These are phyloP conservation scores for Wickerhamomyces chaumierensis DNA, from an alignment of 805 yeast species.

Conservation along the genomic window DNA sequence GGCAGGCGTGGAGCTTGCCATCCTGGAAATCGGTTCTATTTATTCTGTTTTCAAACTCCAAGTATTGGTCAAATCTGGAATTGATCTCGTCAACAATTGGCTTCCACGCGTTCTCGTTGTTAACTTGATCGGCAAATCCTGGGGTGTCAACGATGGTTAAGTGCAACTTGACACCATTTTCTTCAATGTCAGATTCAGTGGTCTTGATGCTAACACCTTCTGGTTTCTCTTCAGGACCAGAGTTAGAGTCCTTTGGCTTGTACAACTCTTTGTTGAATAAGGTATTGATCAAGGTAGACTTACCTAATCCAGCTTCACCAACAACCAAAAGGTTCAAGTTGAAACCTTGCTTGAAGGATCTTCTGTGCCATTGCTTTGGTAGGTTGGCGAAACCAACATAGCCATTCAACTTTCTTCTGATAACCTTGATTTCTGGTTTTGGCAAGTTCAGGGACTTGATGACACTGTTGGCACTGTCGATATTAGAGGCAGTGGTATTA, in stretches of 20 bases:
- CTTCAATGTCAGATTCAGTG: constrained; percentile 68
- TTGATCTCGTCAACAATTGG: constrained; percentile 89
- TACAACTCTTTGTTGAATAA: constrained; percentile 64
- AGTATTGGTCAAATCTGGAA: constrained; percentile 71
- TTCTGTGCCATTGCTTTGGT: constrained; percentile 98
- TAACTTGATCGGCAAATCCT: constrained; percentile 87
- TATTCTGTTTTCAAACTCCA: constrained; percentile 82
- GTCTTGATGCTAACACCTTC: constrained; percentile 47
- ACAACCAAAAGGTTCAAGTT: constrained; percentile 80
- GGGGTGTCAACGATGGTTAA: constrained; percentile 83
- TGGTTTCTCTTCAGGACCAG: constrained; percentile 32
- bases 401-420: constrained; percentile 77
- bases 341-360: constrained; percentile 83
- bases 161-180: constrained; percentile 81
- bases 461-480: constrained; percentile 3
- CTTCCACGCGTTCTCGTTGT: constrained; percentile 72
- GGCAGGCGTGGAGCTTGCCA: constrained; percentile 82
- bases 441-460: constrained; percentile 9
- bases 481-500: background rate
- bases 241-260: constrained; percentile 25
- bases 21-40: constrained; percentile 55
- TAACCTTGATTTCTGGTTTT: constrained; percentile 40
- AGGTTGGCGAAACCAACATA: constrained; percentile 96
- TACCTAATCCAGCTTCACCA: constrained; percentile 89
- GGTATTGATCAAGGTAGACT: constrained; percentile 84